phyloP scores from a whole-genome alignment of 148 eudicot genomes.

The Silene conica region DNA sequence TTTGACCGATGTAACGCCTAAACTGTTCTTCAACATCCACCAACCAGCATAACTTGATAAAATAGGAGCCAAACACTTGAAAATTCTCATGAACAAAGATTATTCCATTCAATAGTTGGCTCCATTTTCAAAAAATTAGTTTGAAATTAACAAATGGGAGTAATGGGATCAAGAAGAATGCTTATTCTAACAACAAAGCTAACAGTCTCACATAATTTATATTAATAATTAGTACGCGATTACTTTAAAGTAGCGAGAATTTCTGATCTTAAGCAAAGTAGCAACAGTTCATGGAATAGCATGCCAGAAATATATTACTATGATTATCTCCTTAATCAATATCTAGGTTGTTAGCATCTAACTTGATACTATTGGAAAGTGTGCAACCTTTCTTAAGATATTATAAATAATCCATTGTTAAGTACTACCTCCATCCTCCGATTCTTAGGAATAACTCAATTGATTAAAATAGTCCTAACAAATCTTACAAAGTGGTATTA shows the following conservation, averaged over 20 bases:
- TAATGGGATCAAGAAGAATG: conserved; percentile 2
- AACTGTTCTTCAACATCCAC: neutral
- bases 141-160: conserved; percentile 13
- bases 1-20: neutral
- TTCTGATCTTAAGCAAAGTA: neutral
- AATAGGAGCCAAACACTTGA: conserved; percentile 3
- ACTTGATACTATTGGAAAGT: conserved; percentile 8
- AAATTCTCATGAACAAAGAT: conserved; percentile 11
- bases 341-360: conserved; percentile 9
- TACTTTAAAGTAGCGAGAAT: neutral
- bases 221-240: neutral
- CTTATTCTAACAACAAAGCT: conserved; percentile 16
- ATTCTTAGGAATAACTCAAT: too few species aligned
- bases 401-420: neutral
- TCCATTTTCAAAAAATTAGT: conserved; percentile 13
- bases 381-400: neutral
- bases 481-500: too few species aligned
- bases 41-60: conserved; percentile 15
- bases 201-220: conserved; percentile 6
- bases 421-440: too few species aligned
- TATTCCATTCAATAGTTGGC: conserved; percentile 16
- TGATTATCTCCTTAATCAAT: neutral
- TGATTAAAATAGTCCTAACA: too few species aligned
- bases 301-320: neutral
- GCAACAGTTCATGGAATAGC: conserved; percentile 11